phyloP scores from a whole-genome alignment of 1,284 basidiomycete species.

The Psilocybe mexicana region DNA sequence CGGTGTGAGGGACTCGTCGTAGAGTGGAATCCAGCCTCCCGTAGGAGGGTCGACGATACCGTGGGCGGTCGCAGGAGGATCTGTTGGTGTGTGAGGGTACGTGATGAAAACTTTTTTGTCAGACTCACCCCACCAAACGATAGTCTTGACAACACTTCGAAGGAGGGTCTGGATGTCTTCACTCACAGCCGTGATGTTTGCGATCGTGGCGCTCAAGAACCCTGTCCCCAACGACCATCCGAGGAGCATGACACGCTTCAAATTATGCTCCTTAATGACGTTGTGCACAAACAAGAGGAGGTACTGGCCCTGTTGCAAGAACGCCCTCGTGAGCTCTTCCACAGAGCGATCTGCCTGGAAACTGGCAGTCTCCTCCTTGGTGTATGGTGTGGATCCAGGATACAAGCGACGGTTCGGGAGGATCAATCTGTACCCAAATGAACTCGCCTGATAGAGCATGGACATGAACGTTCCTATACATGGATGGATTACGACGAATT shows the following conservation, averaged over 20 bases:
- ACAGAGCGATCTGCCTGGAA: slow-evolving; percentile 6
- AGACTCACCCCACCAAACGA: slow-evolving; percentile 17
- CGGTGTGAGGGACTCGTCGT: slow-evolving; percentile 12
- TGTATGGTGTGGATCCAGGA: slow-evolving; percentile 19
- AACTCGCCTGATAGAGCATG: slow-evolving; percentile 10
- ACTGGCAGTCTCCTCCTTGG: slow-evolving; percentile 9
- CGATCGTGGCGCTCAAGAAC: slow-evolving; percentile 12
- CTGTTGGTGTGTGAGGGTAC: slow-evolving; percentile 1
- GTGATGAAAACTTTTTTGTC: background rate
- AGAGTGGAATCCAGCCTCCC: slow-evolving; percentile 19
- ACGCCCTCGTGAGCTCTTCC: slow-evolving; percentile 5
- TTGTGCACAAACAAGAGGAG: slow-evolving; percentile 15
- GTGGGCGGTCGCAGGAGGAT: slow-evolving; percentile 11
- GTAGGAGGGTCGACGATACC: slow-evolving; percentile 13
- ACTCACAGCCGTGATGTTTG: slow-evolving; percentile 1
- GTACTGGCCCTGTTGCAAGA: slow-evolving; percentile 17
- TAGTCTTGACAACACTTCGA: slow-evolving; percentile 3
- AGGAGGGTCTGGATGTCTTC: slow-evolving; percentile 3
- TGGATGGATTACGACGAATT: background rate
- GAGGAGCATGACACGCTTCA: slow-evolving; percentile 13
- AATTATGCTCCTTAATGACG: slow-evolving; percentile 12
- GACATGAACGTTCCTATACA: slow-evolving; percentile 10
- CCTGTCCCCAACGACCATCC: slow-evolving; percentile 19
- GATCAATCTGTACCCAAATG: slow-evolving; percentile 14
- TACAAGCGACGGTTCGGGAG: slow-evolving; percentile 20